Evolutionary conservation across 2,329 filamentous ascomycete species (phyloP), one percentile per base, ranked within the genome.

Genomic region (Stagonosporopsis cucurbitacearum): DNA sequence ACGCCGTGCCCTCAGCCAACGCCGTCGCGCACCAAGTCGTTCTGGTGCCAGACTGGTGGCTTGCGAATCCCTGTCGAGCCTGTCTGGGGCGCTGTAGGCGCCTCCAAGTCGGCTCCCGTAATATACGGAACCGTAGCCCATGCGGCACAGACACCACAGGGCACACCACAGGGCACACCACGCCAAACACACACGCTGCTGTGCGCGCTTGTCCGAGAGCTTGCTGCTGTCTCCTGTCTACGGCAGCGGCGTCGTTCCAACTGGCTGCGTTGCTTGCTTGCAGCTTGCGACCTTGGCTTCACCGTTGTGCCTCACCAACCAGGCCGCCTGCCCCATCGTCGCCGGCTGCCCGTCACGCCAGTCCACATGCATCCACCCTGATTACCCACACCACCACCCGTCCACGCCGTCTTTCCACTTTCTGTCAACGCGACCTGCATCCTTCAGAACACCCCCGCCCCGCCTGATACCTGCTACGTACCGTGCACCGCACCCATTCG

Each of bases 21-120:
- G n/a, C 58, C 60, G 49, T 58, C 51, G 57, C 39, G 62, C 58
- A 50, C 64, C 58, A 60, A 35, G 59, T 67, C 60, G 66, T 64
- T 65, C 59, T 54, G 65, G 66, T 71, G 59, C 66, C 60, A 65
- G 64, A 65, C 59, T 54, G 65, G 66, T 71, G 68, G 70, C 70
- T 68, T 65, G 62, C 50, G 42, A 25, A 64, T 65, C 68, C 66
- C 63, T 69, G 66, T 13, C 43, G 48, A 37, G 53, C 47, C 53
- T 26, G 60, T 59, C 50, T 56, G 57, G 54, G 50, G 58, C 53
- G 53, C 46, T 51, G 53, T 53, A 42, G 57, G n/a, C n/a, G n/a
- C n/a, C n/a, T n/a, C n/a, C n/a, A n/a, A n/a, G n/a, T n/a, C n/a
- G n/a, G n/a, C n/a, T n/a, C n/a, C n/a, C n/a, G n/a, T n/a, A n/a